Evolutionary conservation across 2,329 filamentous ascomycete species (phyloP).

Genomic region (Stemphylium beticola): DNA sequence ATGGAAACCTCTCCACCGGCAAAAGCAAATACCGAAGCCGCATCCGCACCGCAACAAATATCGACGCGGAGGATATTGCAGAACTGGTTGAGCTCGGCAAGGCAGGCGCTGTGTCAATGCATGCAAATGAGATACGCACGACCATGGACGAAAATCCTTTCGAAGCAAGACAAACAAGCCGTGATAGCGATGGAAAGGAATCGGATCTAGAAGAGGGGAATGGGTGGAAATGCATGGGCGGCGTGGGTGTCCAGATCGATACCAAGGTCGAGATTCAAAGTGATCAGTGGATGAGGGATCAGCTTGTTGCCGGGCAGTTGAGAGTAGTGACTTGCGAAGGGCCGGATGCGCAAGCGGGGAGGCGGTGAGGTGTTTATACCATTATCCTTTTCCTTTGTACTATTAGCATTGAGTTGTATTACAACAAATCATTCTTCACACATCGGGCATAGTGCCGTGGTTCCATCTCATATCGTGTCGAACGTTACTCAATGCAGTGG

Average conservation of each 20-base stretch:
- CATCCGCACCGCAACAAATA: constrained; percentile 11
- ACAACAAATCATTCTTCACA: too few relatives aligned
- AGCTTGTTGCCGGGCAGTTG: constrained; percentile 4
- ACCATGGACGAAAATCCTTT: constrained; percentile 19
- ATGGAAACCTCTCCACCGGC: constrained; percentile 23
- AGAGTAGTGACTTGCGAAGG: constrained; percentile 18
- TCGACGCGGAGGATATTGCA: constrained; percentile 28
- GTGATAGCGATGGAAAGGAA: constrained; percentile 28
- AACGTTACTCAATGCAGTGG: constrained; percentile 1
- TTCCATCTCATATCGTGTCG: background rate
- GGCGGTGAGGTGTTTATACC: background rate
- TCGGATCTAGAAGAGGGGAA: background rate
- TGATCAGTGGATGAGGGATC: constrained; percentile 21
- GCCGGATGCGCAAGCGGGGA: background rate
- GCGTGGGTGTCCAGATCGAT: constrained; percentile 34
- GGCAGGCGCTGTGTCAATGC: too few relatives aligned
- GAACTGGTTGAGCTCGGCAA: constrained; percentile 10
- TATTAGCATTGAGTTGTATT: too few relatives aligned
- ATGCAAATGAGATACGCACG: background rate
- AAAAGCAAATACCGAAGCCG: constrained; percentile 11
- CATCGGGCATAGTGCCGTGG: background rate
- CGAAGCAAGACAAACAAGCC: constrained; percentile 8
- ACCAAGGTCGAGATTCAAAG: constrained; percentile 39
- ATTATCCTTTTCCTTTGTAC: background rate
- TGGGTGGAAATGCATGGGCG: constrained; percentile 16